Evolutionary conservation across 257 asterid genomes (phyloP).

Genomic region (Marsdenia floribunda): DNA sequence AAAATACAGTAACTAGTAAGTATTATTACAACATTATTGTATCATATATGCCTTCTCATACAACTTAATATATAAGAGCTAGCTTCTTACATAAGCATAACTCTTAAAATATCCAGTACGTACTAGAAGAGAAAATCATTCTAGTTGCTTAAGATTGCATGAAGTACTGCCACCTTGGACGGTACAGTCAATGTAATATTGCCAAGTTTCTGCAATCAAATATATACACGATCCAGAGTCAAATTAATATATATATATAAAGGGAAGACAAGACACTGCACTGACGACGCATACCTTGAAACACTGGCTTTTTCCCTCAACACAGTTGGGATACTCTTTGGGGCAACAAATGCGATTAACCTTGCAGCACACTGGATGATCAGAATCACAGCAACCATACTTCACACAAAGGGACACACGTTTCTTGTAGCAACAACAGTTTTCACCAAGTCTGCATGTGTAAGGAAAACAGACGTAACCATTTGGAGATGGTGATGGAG

Average conservation of each 20-base stretch:
- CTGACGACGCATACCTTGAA: constrained; percentile 48
- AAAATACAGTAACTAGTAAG: too few species aligned
- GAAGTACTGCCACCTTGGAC: constrained; percentile 24
- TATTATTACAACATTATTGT: too few species aligned
- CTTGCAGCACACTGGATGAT: constrained; percentile 62
- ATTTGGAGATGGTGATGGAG: constrained; percentile 33
- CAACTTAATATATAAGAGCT: too few species aligned
- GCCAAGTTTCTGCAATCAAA: constrained; percentile 48
- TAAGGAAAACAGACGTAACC: too few species aligned
- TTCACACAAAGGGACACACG: constrained; percentile 62
- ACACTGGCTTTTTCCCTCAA: constrained; percentile 42
- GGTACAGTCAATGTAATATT: constrained; percentile 48
- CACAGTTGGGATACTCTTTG: constrained; percentile 68
- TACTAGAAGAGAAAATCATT: neutral
- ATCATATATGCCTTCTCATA: too few species aligned
- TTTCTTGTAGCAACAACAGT: too few species aligned
- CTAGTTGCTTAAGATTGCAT: constrained; percentile 25
- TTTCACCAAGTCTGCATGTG: too few species aligned
- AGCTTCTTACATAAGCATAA: too few species aligned
- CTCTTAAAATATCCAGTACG: constrained; percentile 1
- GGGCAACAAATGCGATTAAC: constrained; percentile 71
- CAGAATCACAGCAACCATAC: constrained; percentile 16
- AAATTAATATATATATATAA: neutral
- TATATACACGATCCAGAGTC: neutral
- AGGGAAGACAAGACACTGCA: neutral